Evolutionary conservation across 306 rosid genomes (phyloP), one percentile per base, ranked within the genome.

Genomic region (Potentilla sterilis): DNA sequence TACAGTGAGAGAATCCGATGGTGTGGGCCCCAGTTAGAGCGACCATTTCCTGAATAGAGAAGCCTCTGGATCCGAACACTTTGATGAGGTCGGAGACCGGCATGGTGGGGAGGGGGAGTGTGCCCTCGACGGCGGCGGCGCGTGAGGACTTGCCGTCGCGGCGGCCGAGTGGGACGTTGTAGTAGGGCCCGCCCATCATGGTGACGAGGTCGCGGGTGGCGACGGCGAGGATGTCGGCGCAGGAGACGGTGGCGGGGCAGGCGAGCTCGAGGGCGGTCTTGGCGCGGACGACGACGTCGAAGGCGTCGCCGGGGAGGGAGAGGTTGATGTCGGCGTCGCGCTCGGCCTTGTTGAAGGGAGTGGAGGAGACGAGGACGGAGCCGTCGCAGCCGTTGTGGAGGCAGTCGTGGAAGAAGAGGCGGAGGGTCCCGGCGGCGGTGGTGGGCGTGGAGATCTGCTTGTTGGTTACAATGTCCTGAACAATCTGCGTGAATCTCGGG

Each of bases 21-120:
- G 98, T 93, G 87, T 93, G 98, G 6, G 98, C 98, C 8, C 98
- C 97, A 9, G 67, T 44, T 8, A 93, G 80, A 0, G 96, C 98
- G 21, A 93, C 97, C 85, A 88, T 84, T 73, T 93, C 98, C 51
- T 87, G 88, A 0, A 83, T 75, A 7, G 96, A 76, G 67, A 93
- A 91, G 0, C 98, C 97, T 4, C 88, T 76, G 10, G 78, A 72
- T 18, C 80, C 74, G 77, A 93, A 93, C 70, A 91, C 64, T 6
- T 57, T 12, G 34, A 78, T 64, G 57, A 93, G 85, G 35, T 83
- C 80, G 0, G 91, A 40, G n/a, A 93, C 74, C 3, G 92, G 59
- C 91, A 88, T 88, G 4, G 84, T 7, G 18, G 98, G 89, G 15
- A 52, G 72, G 5, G 97, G 98, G 9, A 91, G 91, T 22, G 81